Base-by-base conservation (phyloP, 202 grass and related monocot genomes). In the Alloteropsis angusta region DNA sequence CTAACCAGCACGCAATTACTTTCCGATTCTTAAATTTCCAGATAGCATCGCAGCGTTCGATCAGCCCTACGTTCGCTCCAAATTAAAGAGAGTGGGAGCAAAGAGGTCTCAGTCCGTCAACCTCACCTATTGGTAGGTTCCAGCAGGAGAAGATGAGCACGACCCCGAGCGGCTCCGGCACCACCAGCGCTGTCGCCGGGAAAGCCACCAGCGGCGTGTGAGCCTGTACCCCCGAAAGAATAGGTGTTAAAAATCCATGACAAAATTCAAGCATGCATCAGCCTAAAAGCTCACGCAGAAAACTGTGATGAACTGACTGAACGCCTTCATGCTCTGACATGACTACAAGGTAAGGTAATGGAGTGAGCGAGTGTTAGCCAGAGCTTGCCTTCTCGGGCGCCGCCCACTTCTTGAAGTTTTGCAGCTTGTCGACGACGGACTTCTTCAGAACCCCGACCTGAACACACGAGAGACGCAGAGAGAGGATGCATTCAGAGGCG, bases 81-180 rank as follows among this genome's bases (percentile, higher is more conserved):
- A 30, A 30, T n/a, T n/a, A 30, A 3, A 30, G 28, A 30, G 34
- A 53, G 16, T 3, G 11, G 11, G 6, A 71, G 15, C 35, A 44
- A 59, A 7, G 5, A 19, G 22, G 65, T 78, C 3, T 42, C 10
- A 12, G 59, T 22, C 53, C 1, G 28, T 75, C 26, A 88, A 79
- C 22, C 55, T 74, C 26, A 97, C 91, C 84, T 85, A 97, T n/a
- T 1, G 91, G 94, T 37, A 88, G 67, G 45, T 97, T 97, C 89
- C 94, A 97, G 83, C 80, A 82, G 43, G 94, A 88, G 69, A 92
- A 92, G 55, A 97, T 61, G 47, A 94, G 86, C 76, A 97, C 91
- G 0, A 90, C 83, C 19, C 91, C 94, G 43, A 97, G 85, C 21
- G 94, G 91, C 83, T 94, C 91, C 34, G 83, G 76, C 69, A 92